Evolutionary conservation across 352 stramenopile species (phyloP), one percentile per base, ranked within the genome.

Genomic region (Nothophytophthora sp.): DNA sequence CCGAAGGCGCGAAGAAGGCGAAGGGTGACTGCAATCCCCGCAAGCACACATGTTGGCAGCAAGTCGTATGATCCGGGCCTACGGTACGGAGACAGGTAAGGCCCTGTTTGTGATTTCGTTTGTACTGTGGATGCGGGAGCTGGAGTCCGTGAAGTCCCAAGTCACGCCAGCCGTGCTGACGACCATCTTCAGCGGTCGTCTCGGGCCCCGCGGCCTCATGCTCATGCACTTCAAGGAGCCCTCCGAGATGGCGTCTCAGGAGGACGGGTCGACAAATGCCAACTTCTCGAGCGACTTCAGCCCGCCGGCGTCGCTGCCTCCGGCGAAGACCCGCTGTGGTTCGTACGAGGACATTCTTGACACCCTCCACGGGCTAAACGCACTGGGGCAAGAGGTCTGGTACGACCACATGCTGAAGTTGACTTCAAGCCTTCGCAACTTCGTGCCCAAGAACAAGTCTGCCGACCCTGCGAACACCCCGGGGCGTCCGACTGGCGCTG

Each of bases 381-480:
- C 20, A 13, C 16, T 50, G 8, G 42, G 29, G 4, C n/a, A 50
- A 18, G 30, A 40, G n/a, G 30, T 50, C 5, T 32, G 35, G 42
- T 50, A 50, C 28, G 8, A 32, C 15, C 12, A 50, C 30, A 32
- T 50, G 28, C 16, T 11, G 15, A 44, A 41, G 18, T 12, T 41
- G 9, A 32, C 34, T 22, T 53, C 45, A 13, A n/a, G 45, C 6
- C 33, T 53, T 2, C 45, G 23, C 23, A n/a, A 10, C 12, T 53
- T 44, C 25, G 45, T 53, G 9, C 16, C 35, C 15, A 53, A 53
- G 45, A 53, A 53, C 30, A 53, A 53, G 34, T 44, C 34, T 5
- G 24, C 34, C 16, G 33, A 53, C n/a, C 45, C 45, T 12, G 34
- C 15, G 8, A 53, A 44, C 7, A 29, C 45, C 1, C 34, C 34